phyloP scores from a whole-genome alignment of 1,284 basidiomycete species.

The Phellopilus nigrolimitatus region DNA sequence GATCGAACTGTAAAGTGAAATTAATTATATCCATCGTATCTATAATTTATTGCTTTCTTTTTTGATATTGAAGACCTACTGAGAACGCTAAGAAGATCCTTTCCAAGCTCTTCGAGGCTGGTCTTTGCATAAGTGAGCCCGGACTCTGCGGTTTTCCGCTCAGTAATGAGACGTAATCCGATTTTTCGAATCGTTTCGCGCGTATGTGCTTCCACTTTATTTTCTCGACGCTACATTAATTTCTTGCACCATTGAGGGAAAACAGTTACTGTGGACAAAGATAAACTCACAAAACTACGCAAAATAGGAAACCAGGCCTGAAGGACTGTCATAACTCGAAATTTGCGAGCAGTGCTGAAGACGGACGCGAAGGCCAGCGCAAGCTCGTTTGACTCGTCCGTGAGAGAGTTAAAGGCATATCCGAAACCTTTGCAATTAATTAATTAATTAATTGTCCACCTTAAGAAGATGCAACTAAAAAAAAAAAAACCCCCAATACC shows the following conservation, averaged over 20 bases:
- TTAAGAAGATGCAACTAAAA: neutral
- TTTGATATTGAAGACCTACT: constrained; percentile 34
- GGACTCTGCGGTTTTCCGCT: constrained; percentile 33
- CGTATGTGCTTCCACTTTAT: constrained; percentile 38
- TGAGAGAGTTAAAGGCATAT: constrained; percentile 54
- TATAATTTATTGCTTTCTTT: neutral
- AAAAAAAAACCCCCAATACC: constrained; percentile 32
- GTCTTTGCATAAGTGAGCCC: constrained; percentile 3
- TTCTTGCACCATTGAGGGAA: constrained; percentile 21
- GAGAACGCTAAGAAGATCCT: constrained; percentile 52
- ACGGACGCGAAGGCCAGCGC: constrained; percentile 50
- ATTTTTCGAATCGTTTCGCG: constrained; percentile 49
- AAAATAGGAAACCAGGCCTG: constrained; percentile 57
- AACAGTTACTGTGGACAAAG: constrained; percentile 22
- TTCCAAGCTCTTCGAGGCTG: constrained; percentile 26
- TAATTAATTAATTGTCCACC: neutral
- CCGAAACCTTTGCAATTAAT: constrained; percentile 44
- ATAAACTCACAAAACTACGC: constrained; percentile 46
- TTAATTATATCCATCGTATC: neutral
- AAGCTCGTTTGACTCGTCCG: constrained; percentile 46
- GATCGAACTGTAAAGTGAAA: constrained; percentile 44
- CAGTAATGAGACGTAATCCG: constrained; percentile 50
- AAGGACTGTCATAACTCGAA: constrained; percentile 50
- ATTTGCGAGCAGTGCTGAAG: constrained; percentile 46
- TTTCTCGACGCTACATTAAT: constrained; percentile 35